phyloP scores from a whole-genome alignment of 2,329 filamentous ascomycete species.

The Juglanconis sp. region DNA sequence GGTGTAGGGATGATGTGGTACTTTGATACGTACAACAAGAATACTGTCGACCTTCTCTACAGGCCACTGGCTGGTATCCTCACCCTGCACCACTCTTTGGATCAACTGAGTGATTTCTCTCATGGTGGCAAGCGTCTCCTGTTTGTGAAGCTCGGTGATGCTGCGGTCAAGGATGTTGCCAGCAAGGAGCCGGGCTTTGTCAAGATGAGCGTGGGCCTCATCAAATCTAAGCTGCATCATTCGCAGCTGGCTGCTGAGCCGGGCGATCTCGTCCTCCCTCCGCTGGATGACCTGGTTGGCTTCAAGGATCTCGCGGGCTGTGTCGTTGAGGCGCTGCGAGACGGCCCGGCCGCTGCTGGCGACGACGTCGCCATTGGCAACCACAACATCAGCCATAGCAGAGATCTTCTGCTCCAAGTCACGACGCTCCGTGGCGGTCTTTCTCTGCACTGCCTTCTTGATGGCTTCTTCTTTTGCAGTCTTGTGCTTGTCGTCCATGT shows the following conservation, averaged over 20 bases:
- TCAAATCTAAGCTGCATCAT: background rate
- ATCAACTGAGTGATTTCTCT: background rate
- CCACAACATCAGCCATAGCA: background rate
- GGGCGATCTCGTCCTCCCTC: conserved; percentile 5
- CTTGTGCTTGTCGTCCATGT: background rate
- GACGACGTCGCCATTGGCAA: conserved; percentile 1
- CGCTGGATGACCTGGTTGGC: background rate
- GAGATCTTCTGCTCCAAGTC: background rate
- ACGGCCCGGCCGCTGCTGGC: background rate
- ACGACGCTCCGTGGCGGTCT: background rate
- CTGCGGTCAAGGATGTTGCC: background rate
- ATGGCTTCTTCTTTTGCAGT: background rate
- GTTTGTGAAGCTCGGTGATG: background rate
- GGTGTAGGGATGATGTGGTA: background rate
- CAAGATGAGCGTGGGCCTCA: background rate
- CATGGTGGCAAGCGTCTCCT: background rate
- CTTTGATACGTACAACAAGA: background rate
- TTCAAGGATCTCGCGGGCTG: background rate
- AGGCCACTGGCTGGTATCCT: background rate
- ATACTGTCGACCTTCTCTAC: background rate
- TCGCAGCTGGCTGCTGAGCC: background rate
- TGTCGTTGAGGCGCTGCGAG: background rate
- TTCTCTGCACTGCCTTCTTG: background rate
- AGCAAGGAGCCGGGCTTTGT: background rate
- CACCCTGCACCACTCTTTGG: background rate